A percentile compares a stretch with the other conserved stretches of the same genome.
These are phyloP conservation scores for Rhododendron molle DNA, from an alignment of 148 eudicot genomes.

Conservation along the genomic window DNA sequence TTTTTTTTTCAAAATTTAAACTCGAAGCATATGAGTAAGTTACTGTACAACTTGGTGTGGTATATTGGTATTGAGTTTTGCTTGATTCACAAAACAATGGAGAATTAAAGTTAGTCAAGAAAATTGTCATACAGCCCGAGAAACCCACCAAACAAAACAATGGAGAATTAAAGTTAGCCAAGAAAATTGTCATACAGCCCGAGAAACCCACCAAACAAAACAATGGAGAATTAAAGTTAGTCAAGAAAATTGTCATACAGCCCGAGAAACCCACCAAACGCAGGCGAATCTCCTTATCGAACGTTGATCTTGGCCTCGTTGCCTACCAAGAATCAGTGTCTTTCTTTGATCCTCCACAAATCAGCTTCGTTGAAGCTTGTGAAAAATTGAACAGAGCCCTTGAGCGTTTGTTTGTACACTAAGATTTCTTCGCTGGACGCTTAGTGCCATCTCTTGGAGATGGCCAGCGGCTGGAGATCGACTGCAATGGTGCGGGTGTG, in stretches of 20 bases:
- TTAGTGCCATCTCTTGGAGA: constrained; percentile 16
- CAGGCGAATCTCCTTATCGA: constrained; percentile 19
- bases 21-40: neutral
- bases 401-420: constrained; percentile 9
- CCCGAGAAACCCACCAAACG: constrained; percentile 1
- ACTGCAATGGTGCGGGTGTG: constrained; percentile 23
- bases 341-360: constrained; percentile 18
- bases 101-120: constrained; percentile 9
- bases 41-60: neutral
- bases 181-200: constrained; percentile 11
- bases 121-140: constrained; percentile 6
- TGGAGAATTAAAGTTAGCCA: constrained; percentile 9
- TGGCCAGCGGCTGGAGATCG: constrained; percentile 16
- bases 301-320: constrained; percentile 19
- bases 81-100: neutral
- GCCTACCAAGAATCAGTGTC: constrained; percentile 20
- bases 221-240: constrained; percentile 11
- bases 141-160: neutral
- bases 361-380: constrained; percentile 7
- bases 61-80: neutral
- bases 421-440: constrained; percentile 23
- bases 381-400: constrained; percentile 6
- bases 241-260: constrained; percentile 11
- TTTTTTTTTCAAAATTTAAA: no score
- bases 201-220: neutral